Conservation (phyloP, 768 basidiomycete species). For the Baorangia bicolor region DNA sequence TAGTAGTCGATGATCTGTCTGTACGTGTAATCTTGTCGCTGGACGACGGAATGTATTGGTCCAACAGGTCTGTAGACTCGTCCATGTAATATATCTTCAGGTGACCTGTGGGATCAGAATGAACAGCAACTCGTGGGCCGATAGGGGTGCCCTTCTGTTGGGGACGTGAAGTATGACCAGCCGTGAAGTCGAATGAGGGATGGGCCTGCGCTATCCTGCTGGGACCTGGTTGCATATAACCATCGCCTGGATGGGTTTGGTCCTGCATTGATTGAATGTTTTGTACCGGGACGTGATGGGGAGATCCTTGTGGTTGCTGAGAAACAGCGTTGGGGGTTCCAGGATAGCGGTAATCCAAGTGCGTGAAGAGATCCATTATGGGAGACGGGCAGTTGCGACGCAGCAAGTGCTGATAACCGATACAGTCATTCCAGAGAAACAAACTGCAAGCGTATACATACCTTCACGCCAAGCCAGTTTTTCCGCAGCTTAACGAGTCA, state of each 20-base stretch:
- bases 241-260: neutral
- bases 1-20: conserved; percentile 27
- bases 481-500: neutral
- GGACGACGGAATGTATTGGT: conserved; percentile 29
- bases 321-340: neutral
- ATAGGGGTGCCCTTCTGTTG: neutral
- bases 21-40: conserved; percentile 29
- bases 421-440: neutral
- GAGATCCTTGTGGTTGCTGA: neutral
- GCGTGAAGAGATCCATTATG: conserved; percentile 16
- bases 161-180: neutral
- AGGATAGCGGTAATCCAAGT: conserved; percentile 19
- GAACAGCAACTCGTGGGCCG: neutral
- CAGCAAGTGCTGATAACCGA: neutral
- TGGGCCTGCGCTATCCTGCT: neutral
- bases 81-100: neutral
- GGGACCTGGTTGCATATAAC: neutral
- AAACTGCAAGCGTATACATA: conserved; percentile 8
- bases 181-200: neutral
- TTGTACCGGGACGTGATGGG: neutral
- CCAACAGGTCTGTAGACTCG: conserved; percentile 5
- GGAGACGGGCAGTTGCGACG: neutral
- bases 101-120: neutral
- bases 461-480: conserved; percentile 6
- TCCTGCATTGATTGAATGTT: neutral